Conservation (phyloP, 2,329 filamentous ascomycete genomes). For the Aspergillus alliaceus region DNA sequence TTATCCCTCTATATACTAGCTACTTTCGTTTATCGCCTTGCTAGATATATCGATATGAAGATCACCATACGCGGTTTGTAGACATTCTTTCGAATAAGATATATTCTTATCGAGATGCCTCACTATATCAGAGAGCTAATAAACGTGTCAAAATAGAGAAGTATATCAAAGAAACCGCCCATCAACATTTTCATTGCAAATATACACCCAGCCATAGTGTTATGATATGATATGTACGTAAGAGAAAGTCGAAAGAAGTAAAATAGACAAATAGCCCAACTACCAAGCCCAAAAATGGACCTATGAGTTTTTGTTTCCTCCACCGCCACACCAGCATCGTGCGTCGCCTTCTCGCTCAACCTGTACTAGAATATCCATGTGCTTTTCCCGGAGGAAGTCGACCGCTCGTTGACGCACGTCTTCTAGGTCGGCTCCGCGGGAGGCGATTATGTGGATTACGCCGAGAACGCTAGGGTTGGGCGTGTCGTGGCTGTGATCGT, state of each 20-base stretch:
- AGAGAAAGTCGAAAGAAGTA: not conserved
- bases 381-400: conserved; percentile 67
- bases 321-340: conserved; percentile 62
- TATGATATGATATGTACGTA: not conserved
- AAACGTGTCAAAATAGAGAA: too few relatives aligned
- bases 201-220: not conserved
- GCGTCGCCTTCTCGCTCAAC: conserved; percentile 81
- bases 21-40: too few relatives aligned
- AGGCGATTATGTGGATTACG: conserved; percentile 81
- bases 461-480: conserved; percentile 60
- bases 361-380: conserved; percentile 82
- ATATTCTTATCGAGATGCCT: too few relatives aligned
- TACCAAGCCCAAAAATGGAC: not conserved
- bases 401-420: conserved; percentile 79
- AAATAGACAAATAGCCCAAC: not conserved
- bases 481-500: conserved; percentile 21
- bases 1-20: too few relatives aligned
- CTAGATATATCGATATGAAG: too few relatives aligned
- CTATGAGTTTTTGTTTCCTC: conserved; percentile 37
- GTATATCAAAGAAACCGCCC: too few relatives aligned
- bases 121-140: too few relatives aligned
- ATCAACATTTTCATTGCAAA: not conserved
- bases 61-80: too few relatives aligned
- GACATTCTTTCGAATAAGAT: too few relatives aligned
- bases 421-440: conserved; percentile 70